Evolutionary conservation across 331 rosid genomes (phyloP), one percentile per base, ranked within the genome.

Genomic region (Phaseolus coccineus): DNA sequence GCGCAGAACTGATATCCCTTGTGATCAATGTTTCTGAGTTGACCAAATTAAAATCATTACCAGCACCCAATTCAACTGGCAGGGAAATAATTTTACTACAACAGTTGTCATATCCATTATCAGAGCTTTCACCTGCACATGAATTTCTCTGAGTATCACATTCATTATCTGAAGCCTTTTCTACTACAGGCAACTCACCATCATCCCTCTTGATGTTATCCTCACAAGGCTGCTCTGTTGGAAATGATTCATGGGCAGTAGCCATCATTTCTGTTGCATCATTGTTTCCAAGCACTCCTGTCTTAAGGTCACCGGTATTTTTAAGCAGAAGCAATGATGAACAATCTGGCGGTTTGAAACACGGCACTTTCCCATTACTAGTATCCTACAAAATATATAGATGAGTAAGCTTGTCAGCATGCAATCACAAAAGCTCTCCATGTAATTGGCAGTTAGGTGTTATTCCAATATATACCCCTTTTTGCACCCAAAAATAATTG

Each of bases 261-360:
- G 73, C 56, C 50, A 33, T 42, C 62, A 50, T 53, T 53, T 76
- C 72, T 33, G 72, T 51, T n/a, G 73, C 74, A 39, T 84, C 71
- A 56, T 7, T 71, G 70, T 63, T 77, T 86, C 80, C 87, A 35
- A 71, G 75, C 67, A 80, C 83, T 46, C 73, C 84, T 47, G 37
- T 37, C 65, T 71, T 64, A 44, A 55, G 80, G 66, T 47, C 59
- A 56, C 75, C 71, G 11, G 75, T 19, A 47, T 76, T 83, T 79
- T 56, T 79, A 64, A 37, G 22, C 7, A 83, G 80, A 68, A 63
- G 57, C 33, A 73, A 31, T 77, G 78, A 48, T 57, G 84, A 72
- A 73, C 61, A 80, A 77, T 69, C 82, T 52, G 66, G 62, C 82
- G 83, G 79, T 58, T 70, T 24, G 44, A 65, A 61, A 47, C 85